phyloP scores from a whole-genome alignment of 257 asterid genomes.

The Verbascum thapsus region DNA sequence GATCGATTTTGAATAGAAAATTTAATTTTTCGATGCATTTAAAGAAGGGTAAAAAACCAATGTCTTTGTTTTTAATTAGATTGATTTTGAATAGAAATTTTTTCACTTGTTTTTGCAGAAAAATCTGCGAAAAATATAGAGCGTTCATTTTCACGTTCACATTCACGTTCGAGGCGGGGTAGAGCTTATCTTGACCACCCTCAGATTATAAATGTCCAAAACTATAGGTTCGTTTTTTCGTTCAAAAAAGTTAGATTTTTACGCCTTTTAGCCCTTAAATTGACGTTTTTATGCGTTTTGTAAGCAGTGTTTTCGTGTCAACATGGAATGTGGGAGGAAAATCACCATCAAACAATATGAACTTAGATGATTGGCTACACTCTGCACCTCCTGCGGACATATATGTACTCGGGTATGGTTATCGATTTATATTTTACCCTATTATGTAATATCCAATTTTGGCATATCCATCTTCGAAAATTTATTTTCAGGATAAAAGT shows the following conservation, averaged over 20 bases:
- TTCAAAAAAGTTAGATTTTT: too few relatives aligned
- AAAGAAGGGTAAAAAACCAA: too few relatives aligned
- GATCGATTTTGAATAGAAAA: too few relatives aligned
- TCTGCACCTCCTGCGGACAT: constrained; percentile 93
- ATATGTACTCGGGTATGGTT: constrained; percentile 75
- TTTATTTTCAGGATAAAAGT: too few relatives aligned
- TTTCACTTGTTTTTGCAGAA: constrained; percentile 35
- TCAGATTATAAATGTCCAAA: constrained; percentile 77
- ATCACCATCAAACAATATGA: constrained; percentile 63
- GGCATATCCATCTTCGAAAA: neutral
- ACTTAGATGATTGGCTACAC: constrained; percentile 79
- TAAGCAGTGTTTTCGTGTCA: constrained; percentile 76
- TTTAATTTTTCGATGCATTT: too few relatives aligned
- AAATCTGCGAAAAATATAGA: constrained; percentile 47
- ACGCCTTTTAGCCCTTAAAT: too few relatives aligned
- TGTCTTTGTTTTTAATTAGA: too few relatives aligned
- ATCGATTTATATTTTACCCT: neutral
- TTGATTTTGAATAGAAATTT: too few relatives aligned
- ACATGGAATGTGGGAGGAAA: constrained; percentile 98
- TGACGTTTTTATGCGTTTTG: constrained; percentile 9
- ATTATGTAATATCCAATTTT: neutral
- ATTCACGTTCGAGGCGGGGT: constrained; percentile 43
- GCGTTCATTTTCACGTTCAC: constrained; percentile 43
- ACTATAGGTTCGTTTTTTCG: constrained; percentile 40
- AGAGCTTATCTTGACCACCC: constrained; percentile 66